These are phyloP conservation scores for Podosphaera fusca DNA, from an alignment of 2,329 filamentous ascomycete genomes.

Conservation along the genomic window DNA sequence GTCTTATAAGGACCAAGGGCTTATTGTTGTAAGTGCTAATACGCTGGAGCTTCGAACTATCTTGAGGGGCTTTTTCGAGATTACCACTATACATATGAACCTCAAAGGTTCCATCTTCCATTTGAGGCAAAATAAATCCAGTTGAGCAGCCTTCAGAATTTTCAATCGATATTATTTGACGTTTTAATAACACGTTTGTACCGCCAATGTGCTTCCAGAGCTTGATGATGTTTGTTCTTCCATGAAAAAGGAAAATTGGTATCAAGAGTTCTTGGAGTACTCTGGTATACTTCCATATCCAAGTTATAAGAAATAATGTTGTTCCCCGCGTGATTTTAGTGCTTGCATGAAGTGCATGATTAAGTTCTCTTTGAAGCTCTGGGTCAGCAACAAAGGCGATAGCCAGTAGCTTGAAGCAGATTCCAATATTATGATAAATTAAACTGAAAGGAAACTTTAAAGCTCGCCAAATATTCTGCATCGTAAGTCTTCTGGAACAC, in stretches of 20 bases:
- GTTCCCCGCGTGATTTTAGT: constrained; percentile 14
- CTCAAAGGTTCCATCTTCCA: constrained; percentile 5
- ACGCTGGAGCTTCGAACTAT: constrained; percentile 19
- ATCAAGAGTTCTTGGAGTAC: constrained; percentile 20
- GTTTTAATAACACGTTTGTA: constrained; percentile 23
- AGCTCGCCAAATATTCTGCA: constrained; percentile 1
- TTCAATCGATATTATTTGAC: constrained; percentile 23
- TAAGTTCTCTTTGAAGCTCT: constrained; percentile 27
- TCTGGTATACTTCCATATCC: constrained; percentile 25
- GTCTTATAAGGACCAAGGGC: constrained; percentile 21
- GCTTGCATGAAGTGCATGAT: constrained; percentile 20
- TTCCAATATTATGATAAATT: constrained; percentile 21
- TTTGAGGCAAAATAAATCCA: constrained; percentile 18
- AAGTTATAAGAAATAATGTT: constrained; percentile 19
- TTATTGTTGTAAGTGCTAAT: constrained; percentile 23
- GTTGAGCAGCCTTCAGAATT: constrained; percentile 25
- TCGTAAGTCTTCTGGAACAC: constrained; percentile 2
- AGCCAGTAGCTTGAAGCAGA: constrained; percentile 24
- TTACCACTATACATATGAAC: constrained; percentile 5
- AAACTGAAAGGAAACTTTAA: constrained; percentile 7
- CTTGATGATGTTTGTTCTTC: constrained; percentile 23
- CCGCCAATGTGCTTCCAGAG: constrained; percentile 26
- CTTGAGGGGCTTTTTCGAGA: constrained; percentile 22
- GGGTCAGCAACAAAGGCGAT: constrained; percentile 27
- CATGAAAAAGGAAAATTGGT: constrained; percentile 18